phyloP scores from a whole-genome alignment of 208 protist genomes.

The Leishmania tarentolae region DNA sequence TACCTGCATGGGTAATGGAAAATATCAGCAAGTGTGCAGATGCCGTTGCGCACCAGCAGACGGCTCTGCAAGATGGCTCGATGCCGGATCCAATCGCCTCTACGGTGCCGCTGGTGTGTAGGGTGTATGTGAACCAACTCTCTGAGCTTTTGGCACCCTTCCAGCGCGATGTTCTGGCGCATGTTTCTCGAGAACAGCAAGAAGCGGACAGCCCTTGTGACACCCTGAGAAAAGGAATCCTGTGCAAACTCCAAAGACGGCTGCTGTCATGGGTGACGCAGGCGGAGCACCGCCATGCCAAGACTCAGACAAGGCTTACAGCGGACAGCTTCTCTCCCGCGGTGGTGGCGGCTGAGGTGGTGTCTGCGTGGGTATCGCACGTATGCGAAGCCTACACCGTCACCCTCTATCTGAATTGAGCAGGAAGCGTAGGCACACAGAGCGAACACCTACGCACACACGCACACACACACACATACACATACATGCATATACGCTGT shows the following conservation, averaged over 20 bases:
- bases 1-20: constrained; percentile 8
- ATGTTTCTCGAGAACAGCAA: background rate
- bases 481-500: background rate
- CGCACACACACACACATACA: background rate
- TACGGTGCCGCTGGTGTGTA: constrained; percentile 8
- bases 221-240: background rate
- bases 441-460: background rate
- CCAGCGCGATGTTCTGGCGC: constrained; percentile 2
- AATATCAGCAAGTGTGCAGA: constrained; percentile 1
- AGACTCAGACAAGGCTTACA: background rate
- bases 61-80: background rate
- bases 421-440: background rate
- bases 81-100: background rate
- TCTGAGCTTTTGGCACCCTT: constrained; percentile 8
- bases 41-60: background rate
- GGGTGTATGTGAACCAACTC: background rate
- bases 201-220: background rate
- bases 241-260: constrained; percentile 1
- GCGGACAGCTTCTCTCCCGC: background rate
- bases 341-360: background rate
- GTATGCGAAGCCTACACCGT: constrained; percentile 11
- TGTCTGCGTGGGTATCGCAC: constrained; percentile 20
- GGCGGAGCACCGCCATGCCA: background rate
- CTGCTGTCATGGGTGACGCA: constrained; percentile 4
- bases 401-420: constrained; percentile 3